Percentiles rank a stretch among this genome's conserved stretches.
Evolutionary conservation across 225 moss, liverwort and hornwort genomes (phyloP).

Genomic region (Pseudoscleropodium purum): DNA sequence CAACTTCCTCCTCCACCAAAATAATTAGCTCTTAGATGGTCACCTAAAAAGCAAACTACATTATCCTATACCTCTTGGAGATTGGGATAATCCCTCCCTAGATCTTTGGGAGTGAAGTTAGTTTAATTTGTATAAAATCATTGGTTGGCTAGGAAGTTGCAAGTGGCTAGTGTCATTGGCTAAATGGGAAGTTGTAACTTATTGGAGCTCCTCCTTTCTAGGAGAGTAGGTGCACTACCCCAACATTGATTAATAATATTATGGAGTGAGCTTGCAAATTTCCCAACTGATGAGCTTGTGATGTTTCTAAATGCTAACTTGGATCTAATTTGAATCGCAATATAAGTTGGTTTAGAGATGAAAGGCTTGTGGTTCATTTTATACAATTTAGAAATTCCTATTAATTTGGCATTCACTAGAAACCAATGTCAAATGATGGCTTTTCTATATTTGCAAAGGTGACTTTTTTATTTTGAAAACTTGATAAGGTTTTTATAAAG

Average conservation of each 20-base stretch:
- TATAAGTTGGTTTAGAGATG: not conserved
- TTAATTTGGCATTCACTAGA: accelerated
- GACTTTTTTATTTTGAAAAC: not conserved
- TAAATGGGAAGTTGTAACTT: no score
- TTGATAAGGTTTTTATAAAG: not conserved
- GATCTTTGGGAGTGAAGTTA: not conserved
- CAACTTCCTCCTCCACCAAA: no score
- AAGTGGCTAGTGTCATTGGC: not conserved
- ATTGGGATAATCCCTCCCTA: not conserved
- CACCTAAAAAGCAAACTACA: no score
- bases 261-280: no score
- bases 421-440: no score
- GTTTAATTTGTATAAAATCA: not conserved
- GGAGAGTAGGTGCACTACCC: no score
- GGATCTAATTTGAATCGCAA: not conserved
- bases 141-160: not conserved
- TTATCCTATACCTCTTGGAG: accelerated
- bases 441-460: not conserved
- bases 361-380: not conserved
- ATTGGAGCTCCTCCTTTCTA: not conserved
- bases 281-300: accelerated
- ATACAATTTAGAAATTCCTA: not conserved
- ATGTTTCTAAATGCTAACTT: not conserved
- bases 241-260: not conserved
- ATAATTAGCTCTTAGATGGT: no score